Conservation (phyloP, 2,329 filamentous ascomycete species). For the Lachnellula subtilissima region DNA sequence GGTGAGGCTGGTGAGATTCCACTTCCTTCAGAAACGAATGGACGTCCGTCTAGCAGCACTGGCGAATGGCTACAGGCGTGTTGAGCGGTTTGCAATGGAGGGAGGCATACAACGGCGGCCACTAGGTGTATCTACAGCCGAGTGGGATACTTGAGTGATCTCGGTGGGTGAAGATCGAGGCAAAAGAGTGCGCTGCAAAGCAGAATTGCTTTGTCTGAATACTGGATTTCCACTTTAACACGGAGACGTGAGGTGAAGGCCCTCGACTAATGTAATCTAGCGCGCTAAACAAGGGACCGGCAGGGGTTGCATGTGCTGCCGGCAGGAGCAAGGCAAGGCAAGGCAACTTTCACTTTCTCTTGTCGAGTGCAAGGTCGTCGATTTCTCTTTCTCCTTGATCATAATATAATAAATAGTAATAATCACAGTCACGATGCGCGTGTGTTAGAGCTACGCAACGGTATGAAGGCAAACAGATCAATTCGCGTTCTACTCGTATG, state of each 20-base stretch:
- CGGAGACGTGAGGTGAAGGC: slow-evolving; percentile 7
- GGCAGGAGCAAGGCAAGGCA: background rate
- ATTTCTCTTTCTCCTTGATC: background rate
- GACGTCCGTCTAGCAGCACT: slow-evolving; percentile 10
- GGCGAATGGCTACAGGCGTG: background rate
- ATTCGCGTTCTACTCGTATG: background rate
- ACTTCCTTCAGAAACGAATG: slow-evolving; percentile 20
- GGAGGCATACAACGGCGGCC: background rate
- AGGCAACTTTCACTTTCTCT: background rate
- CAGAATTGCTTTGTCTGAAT: slow-evolving; percentile 6
- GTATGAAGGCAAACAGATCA: background rate
- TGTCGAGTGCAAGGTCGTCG: background rate
- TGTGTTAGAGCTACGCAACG: no score
- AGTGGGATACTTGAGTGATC: background rate
- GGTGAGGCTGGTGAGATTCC: background rate
- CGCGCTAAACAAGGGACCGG: slow-evolving; percentile 6
- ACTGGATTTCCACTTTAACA: background rate
- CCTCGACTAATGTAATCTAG: slow-evolving; percentile 6
- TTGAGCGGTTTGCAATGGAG: background rate
- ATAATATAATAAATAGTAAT: background rate
- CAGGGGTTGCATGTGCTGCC: background rate
- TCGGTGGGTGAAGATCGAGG: background rate
- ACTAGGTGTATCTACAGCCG: background rate
- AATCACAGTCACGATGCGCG: background rate
- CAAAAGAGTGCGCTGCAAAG: background rate